A percentile compares a stretch with the other conserved stretches of the same genome.
These are phyloP conservation scores for Sporothrix globosa DNA, from an alignment of 2,329 filamentous ascomycete species.

Conservation along the genomic window DNA sequence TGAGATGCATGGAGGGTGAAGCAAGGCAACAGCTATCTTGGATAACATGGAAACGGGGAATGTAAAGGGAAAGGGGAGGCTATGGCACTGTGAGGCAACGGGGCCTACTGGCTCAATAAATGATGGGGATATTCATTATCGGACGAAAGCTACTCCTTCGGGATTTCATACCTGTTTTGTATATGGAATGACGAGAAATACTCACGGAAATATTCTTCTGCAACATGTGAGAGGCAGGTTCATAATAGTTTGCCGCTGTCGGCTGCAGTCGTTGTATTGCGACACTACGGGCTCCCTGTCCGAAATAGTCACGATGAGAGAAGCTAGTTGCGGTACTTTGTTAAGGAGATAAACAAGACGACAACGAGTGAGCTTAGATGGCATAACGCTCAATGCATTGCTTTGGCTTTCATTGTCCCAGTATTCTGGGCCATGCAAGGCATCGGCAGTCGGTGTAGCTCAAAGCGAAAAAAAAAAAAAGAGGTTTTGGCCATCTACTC, in stretches of 20 bases:
- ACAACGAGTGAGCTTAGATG: neutral
- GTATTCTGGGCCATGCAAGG: neutral
- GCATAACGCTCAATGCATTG: neutral
- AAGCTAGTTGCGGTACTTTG: no score
- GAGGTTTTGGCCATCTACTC: neutral
- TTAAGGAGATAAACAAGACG: no score
- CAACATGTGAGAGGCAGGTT: neutral
- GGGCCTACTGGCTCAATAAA: neutral
- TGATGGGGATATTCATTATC: neutral
- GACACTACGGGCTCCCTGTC: neutral
- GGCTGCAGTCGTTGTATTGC: neutral
- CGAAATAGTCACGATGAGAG: neutral
- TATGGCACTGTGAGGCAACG: neutral
- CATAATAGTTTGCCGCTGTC: neutral
- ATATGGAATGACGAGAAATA: neutral
- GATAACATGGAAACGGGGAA: neutral
- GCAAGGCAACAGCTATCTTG: neutral
- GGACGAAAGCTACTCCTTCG: neutral
- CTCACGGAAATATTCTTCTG: neutral
- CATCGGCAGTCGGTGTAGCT: slow-evolving; percentile 12
- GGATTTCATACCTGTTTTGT: neutral
- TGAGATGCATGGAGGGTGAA: neutral
- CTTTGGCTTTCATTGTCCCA: neutral
- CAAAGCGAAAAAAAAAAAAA: neutral
- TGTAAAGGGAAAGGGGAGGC: neutral